Evolutionary conservation across 208 protist species (phyloP).

Genomic region (Trypanosoma caninum): DNA sequence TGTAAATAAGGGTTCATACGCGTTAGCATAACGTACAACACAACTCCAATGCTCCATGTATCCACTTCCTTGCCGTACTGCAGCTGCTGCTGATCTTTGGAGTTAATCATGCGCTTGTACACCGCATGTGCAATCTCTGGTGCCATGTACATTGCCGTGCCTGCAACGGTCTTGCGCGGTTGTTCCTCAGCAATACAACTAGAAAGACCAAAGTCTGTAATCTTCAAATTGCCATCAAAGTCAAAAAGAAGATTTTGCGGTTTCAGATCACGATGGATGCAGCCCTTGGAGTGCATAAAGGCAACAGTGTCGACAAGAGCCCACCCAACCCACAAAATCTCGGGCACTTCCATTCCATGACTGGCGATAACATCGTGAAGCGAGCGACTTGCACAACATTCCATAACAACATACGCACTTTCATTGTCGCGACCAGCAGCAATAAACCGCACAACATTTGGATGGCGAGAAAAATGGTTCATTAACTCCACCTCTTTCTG

Average conservation of each 20-base stretch:
- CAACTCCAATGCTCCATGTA: constrained; percentile 88
- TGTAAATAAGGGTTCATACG: constrained; percentile 84
- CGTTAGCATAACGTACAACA: constrained; percentile 83
- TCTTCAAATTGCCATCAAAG: constrained; percentile 83
- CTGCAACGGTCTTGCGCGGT: constrained; percentile 84
- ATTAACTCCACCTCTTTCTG: constrained; percentile 83
- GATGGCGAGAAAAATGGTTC: constrained; percentile 83
- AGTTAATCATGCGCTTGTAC: constrained; percentile 71
- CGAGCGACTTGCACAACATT: constrained; percentile 68
- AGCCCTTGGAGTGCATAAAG: constrained; percentile 84
- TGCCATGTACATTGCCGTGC: constrained; percentile 91
- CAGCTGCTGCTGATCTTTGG: constrained; percentile 35
- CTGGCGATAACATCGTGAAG: constrained; percentile 78
- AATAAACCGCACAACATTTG: constrained; percentile 85
- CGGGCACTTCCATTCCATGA: constrained; percentile 47
- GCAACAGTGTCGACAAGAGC: constrained; percentile 77
- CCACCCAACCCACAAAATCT: constrained; percentile 87
- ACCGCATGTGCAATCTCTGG: constrained; percentile 86
- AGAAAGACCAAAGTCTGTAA: constrained; percentile 91
- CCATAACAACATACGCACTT: constrained; percentile 85
- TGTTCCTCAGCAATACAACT: constrained; percentile 73
- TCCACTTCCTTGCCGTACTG: constrained; percentile 87
- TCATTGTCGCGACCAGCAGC: constrained; percentile 68
- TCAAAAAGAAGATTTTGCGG: constrained; percentile 92
- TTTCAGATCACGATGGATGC: constrained; percentile 90